Conservation (phyloP, 129 eudicot genomes). For the Glebionis coronaria region DNA sequence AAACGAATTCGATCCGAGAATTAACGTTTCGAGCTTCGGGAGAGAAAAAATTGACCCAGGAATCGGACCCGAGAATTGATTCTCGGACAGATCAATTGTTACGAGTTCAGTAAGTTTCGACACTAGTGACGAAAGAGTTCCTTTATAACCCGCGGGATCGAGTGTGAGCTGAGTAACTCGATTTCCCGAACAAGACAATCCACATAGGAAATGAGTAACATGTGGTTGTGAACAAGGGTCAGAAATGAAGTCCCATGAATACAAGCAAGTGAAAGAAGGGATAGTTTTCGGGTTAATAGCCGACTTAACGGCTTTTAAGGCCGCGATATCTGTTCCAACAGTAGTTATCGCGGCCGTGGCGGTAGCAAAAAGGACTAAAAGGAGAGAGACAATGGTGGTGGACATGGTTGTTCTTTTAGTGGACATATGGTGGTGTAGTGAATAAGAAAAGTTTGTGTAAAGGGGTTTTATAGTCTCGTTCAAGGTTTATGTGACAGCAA, state of each 20-base stretch:
- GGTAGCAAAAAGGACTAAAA: not conserved
- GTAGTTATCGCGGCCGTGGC: conserved; percentile 30
- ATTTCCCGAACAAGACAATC: conserved; percentile 46
- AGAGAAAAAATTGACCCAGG: conserved; percentile 60
- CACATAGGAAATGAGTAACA: conserved; percentile 65
- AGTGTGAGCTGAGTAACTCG: conserved; percentile 84
- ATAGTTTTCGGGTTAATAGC: conserved; percentile 49
- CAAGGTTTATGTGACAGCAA: conserved; percentile 38
- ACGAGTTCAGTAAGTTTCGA: conserved; percentile 66
- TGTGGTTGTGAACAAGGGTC: conserved; percentile 66
- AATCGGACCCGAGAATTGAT: conserved; percentile 60
- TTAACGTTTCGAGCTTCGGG: conserved; percentile 42
- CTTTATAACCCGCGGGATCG: conserved; percentile 74
- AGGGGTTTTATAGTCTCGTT: not conserved
- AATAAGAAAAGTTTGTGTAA: conserved; percentile 2
- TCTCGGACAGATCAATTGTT: conserved; percentile 63
- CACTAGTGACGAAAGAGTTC: conserved; percentile 73
- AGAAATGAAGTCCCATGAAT: conserved; percentile 62
- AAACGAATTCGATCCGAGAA: conserved; percentile 63
- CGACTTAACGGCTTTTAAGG: conserved; percentile 57
- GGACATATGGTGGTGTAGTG: conserved; percentile 20
- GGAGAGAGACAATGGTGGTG: conserved; percentile 16
- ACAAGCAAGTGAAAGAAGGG: conserved; percentile 57
- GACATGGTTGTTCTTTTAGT: no score
- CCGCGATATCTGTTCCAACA: conserved; percentile 42